A percentile compares a stretch with the other conserved stretches of the same genome.
These are phyloP conservation scores for Ballota nigra DNA, from an alignment of 257 asterid genomes.

Conservation along the genomic window DNA sequence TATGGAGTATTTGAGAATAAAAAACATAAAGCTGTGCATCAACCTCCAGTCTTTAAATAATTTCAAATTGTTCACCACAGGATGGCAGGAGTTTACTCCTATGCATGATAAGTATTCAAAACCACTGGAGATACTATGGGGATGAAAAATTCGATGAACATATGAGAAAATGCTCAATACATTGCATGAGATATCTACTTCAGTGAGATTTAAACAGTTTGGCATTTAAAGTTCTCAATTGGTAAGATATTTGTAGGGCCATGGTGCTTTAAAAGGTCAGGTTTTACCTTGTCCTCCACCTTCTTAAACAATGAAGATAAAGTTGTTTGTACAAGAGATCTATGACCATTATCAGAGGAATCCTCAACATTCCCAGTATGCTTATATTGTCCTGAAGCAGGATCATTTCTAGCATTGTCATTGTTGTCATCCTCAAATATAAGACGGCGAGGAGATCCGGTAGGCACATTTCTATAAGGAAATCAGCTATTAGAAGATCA, in stretches of 20 bases:
- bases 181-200: constrained; percentile 5
- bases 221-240: constrained; percentile 5
- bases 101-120: constrained; percentile 3
- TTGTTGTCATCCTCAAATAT: constrained; percentile 37
- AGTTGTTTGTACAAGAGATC: constrained; percentile 71
- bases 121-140: background rate
- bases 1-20: background rate
- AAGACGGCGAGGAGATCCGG: constrained; percentile 30
- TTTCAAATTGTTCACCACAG: background rate
- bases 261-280: constrained; percentile 20
- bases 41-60: background rate
- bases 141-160: background rate
- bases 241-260: background rate
- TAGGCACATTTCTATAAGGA: constrained; percentile 48
- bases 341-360: constrained; percentile 31
- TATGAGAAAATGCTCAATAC: background rate
- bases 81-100: background rate
- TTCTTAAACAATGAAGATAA: constrained; percentile 77
- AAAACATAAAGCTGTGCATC: background rate
- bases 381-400: constrained; percentile 35
- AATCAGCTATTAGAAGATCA: constrained; percentile 28
- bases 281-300: constrained; percentile 66
- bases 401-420: constrained; percentile 35
- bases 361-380: constrained; percentile 39
- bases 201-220: constrained; percentile 2